A percentile compares a stretch with the other conserved stretches of the same genome.
phyloP scores from a whole-genome alignment of 441 rosid genomes.

The Populus hybrid region DNA sequence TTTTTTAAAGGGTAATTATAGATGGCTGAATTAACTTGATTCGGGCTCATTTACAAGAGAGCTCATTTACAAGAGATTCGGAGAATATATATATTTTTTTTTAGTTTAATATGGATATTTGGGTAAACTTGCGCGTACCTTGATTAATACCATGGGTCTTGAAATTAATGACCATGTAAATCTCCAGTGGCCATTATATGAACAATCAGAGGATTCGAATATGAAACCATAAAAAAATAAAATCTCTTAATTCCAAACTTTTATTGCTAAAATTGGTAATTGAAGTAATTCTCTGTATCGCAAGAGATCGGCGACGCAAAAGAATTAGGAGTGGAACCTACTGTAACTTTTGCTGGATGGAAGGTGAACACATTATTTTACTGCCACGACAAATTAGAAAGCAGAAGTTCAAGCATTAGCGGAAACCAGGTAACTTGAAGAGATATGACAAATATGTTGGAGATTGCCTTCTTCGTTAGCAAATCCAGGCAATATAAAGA shows the following conservation, averaged over 20 bases:
- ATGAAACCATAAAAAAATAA: too few species aligned
- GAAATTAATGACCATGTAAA: too few species aligned
- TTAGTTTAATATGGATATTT: too few species aligned
- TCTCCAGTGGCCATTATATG: too few species aligned
- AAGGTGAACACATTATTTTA: not conserved
- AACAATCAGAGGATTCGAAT: too few species aligned
- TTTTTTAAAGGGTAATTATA: too few species aligned
- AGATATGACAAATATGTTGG: not conserved
- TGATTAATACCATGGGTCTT: too few species aligned
- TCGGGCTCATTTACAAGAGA: not conserved
- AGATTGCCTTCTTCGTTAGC: not conserved
- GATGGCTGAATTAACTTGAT: not conserved
- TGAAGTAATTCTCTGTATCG: not conserved
- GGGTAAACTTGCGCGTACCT: too few species aligned
- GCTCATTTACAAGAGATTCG: not conserved
- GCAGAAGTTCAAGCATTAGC: not conserved
- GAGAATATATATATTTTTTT: too few species aligned
- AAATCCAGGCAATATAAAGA: not conserved
- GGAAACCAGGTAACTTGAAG: not conserved
- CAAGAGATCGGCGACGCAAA: not conserved
- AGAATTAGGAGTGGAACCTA: not conserved
- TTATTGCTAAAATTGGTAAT: too few species aligned
- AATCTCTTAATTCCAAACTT: too few species aligned
- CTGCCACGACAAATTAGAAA: not conserved
- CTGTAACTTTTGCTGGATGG: not conserved